phyloP scores from a whole-genome alignment of 768 basidiomycete species.

The Trametes sanguinea region DNA sequence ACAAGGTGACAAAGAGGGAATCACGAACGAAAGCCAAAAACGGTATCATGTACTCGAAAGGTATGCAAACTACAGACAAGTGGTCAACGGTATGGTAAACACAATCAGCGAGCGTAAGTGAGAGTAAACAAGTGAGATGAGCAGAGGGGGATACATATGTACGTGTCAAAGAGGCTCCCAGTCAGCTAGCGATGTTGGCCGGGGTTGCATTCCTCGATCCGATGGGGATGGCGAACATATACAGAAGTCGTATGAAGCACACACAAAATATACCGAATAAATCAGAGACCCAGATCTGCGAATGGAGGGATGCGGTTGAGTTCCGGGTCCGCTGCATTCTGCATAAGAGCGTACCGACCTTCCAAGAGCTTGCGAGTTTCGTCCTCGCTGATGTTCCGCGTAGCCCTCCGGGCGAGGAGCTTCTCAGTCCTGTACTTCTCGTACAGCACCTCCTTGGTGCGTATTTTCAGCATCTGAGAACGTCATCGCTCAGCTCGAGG shows the following conservation, averaged over 20 bases:
- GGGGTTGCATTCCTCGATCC: neutral
- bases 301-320: neutral
- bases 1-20: neutral
- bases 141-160: too few relatives aligned
- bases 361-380: slow-evolving; percentile 71
- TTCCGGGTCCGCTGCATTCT: neutral
- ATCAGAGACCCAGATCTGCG: slow-evolving; percentile 27
- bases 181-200: neutral
- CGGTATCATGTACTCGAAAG: slow-evolving; percentile 14
- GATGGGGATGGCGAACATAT: neutral
- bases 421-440: slow-evolving; percentile 93
- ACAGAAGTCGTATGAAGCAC: slow-evolving; percentile 6
- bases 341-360: slow-evolving; percentile 45
- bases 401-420: slow-evolving; percentile 82
- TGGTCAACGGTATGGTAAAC: slow-evolving; percentile 3
- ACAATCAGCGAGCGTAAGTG: neutral
- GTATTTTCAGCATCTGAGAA: slow-evolving; percentile 71
- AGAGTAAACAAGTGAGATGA: neutral
- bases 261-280: slow-evolving; percentile 4
- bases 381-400: slow-evolving; percentile 73
- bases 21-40: neutral
- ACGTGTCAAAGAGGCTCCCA: too few relatives aligned
- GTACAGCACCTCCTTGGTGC: slow-evolving; percentile 88
- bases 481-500: neutral
- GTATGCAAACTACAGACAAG: slow-evolving; percentile 14